These are phyloP conservation scores for Xanthoconium separans DNA, from an alignment of 1,284 basidiomycete species.

Conservation along the genomic window DNA sequence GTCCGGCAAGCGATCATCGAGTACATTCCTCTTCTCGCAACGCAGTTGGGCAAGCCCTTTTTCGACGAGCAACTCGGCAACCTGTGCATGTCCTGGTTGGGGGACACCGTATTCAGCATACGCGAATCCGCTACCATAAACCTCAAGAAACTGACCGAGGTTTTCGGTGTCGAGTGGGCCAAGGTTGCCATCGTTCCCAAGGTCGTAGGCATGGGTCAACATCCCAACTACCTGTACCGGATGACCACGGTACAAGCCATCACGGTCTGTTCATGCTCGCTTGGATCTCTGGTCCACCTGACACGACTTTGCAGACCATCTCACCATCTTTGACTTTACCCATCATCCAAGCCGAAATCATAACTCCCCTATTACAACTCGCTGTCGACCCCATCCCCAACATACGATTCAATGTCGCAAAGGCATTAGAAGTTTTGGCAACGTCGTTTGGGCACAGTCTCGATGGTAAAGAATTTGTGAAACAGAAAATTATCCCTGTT, in stretches of 20 bases:
- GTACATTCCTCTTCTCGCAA: slow-evolving; percentile 94
- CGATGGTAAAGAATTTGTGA: slow-evolving; percentile 77
- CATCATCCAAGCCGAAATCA: slow-evolving; percentile 84
- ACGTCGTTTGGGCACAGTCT: slow-evolving; percentile 62
- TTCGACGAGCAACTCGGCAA: slow-evolving; percentile 98
- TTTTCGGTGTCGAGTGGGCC: slow-evolving; percentile 99
- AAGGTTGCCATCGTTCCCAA: slow-evolving; percentile 94
- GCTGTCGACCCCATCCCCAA: slow-evolving; percentile 96
- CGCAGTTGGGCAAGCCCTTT: slow-evolving; percentile 94
- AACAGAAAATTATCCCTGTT: slow-evolving; percentile 76
- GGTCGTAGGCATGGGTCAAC: slow-evolving; percentile 95
- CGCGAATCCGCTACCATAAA: slow-evolving; percentile 97
- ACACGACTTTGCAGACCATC: slow-evolving; percentile 68
- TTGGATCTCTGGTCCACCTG: slow-evolving; percentile 3
- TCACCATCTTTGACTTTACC: slow-evolving; percentile 88
- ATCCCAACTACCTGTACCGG: slow-evolving; percentile 96
- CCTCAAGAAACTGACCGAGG: slow-evolving; percentile 96
- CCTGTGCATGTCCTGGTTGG: slow-evolving; percentile 99
- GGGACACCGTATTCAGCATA: slow-evolving; percentile 98
- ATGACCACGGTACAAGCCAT: slow-evolving; percentile 99
- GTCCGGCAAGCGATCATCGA: slow-evolving; percentile 99
- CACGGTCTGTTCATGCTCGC: slow-evolving; percentile 59
- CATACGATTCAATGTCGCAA: slow-evolving; percentile 99
- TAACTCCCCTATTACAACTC: slow-evolving; percentile 83
- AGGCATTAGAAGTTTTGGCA: slow-evolving; percentile 87